Evolutionary conservation across 1,284 basidiomycete genomes (phyloP), one percentile per base, ranked within the genome.

Genomic region (Ustilago esculenta): DNA sequence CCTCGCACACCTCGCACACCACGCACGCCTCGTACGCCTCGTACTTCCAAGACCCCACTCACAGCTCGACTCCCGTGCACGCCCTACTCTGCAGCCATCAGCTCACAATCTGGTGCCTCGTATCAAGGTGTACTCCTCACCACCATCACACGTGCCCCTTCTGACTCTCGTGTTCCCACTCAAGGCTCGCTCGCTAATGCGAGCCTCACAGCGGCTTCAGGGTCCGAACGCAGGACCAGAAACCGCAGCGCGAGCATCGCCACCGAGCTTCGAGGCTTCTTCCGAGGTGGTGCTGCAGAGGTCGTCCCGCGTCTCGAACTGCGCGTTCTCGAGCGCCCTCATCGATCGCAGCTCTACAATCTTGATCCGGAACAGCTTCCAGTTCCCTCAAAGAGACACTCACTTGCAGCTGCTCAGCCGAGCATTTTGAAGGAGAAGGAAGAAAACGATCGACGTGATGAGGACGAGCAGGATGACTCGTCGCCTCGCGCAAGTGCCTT

Each of bases 61-160:
- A 53, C 43, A 32, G 37, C 46, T 15, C 52, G 46, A 17, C 32
- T 56, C 8, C 48, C 60, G 17, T 30, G 37, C 42, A 42, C 55
- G 3, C 48, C 55, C 5, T 24, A 27, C n/a, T 49, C 43, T 8
- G 43, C n/a, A n/a, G n/a, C n/a, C n/a, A n/a, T n/a, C n/a, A n/a
- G n/a, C n/a, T n/a, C 42, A 2, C 51, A 30, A 10, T 36, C 49
- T n/a, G n/a, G 33, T 7, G 39, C 21, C 21, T 29, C 51, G 7
- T 59, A 59, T 21, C 63, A 48, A n/a, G 63, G 63, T 39, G 39
- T 59, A 3, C 44, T 66, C 2, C 51, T 66, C 18, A 59, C 63
- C 29, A 66, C 63, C 14, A 35, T 54, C 40, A 66, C 63, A 1
- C 52, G 48, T 8, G 34, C 34, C 14, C 32, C 37, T 15, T 41